Conservation (phyloP, 2,329 filamentous ascomycete species). For the Neoscytalidium dimidiatum region DNA sequence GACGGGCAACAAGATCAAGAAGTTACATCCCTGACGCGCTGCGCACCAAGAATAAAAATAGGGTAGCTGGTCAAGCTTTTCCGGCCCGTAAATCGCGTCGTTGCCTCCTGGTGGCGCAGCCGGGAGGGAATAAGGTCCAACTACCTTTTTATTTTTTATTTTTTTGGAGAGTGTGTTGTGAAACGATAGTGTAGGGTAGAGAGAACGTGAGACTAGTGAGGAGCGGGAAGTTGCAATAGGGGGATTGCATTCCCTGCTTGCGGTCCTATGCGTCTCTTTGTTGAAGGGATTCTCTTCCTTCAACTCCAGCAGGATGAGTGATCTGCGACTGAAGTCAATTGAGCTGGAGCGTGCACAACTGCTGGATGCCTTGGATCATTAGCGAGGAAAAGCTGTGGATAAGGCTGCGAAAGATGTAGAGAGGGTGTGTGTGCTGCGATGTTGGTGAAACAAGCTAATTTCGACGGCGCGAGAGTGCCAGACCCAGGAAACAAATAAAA, state of each 20-base stretch:
- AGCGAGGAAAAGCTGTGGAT: neutral
- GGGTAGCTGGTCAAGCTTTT: too few species aligned
- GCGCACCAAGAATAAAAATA: neutral
- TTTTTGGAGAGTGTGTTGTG: neutral
- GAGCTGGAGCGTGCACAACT: neutral
- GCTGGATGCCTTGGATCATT: neutral
- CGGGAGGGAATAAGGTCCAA: neutral
- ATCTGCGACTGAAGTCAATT: neutral
- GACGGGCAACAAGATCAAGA: neutral
- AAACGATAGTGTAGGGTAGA: neutral
- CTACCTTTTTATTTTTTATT: neutral
- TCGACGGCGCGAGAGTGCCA: neutral
- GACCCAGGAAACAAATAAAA: neutral
- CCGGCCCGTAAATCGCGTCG: too few species aligned
- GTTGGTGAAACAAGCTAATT: neutral
- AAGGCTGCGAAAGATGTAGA: neutral
- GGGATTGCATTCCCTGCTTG: neutral
- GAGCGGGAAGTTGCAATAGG: neutral
- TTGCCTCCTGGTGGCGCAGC: neutral
- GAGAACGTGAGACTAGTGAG: neutral
- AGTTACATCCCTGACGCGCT: neutral
- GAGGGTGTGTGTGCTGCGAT: neutral
- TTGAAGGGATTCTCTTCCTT: neutral
- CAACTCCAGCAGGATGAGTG: neutral
- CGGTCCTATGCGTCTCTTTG: neutral